Evolutionary conservation across 805 yeast species (phyloP), one percentile per base, ranked within the genome.

Genomic region (Candida montana): DNA sequence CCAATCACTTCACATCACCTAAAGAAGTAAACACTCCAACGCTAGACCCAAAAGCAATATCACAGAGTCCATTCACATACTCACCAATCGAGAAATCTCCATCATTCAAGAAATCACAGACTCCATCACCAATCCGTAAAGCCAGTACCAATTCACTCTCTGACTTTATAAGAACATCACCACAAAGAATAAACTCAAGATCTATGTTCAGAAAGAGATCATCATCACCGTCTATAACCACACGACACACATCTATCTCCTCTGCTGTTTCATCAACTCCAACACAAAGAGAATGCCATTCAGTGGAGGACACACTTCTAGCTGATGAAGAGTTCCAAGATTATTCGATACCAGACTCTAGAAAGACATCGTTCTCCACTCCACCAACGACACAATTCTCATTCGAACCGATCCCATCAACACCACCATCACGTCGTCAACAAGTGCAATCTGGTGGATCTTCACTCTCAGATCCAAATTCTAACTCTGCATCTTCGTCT

Each of bases 321-420:
- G 58, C 57, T 2, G 59, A 55, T 31, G 38, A 39, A 29, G 53
- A 52, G 24, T 51, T 55, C 30, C 36, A 47, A 9, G 58, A 53
- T 27, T 54, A 35, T 27, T 26, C 43, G 2, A 15, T 55, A 2
- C 46, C 45, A 3, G 31, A 21, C 6, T 21, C 9, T 7, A 33
- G 47, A 15, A 21, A 35, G 8, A 19, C 27, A 12, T 37, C 48
- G 1, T 45, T 46, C 19, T 45, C 45, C 20, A 17, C 26, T 12
- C n/a, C 16, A n/a, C 29, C 31, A 26, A n/a, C n/a, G n/a, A n/a
- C n/a, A n/a, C n/a, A n/a, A n/a, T n/a, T n/a, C n/a, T n/a, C n/a
- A n/a, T n/a, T n/a, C n/a, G n/a, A n/a, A n/a, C n/a, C n/a, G n/a
- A 21, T 21, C 24, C 6, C 24, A 21, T 9, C 24, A 21, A 6